Evolutionary conservation across 164 flowering plant genomes (phyloP).

Genomic region (Piper longum): DNA sequence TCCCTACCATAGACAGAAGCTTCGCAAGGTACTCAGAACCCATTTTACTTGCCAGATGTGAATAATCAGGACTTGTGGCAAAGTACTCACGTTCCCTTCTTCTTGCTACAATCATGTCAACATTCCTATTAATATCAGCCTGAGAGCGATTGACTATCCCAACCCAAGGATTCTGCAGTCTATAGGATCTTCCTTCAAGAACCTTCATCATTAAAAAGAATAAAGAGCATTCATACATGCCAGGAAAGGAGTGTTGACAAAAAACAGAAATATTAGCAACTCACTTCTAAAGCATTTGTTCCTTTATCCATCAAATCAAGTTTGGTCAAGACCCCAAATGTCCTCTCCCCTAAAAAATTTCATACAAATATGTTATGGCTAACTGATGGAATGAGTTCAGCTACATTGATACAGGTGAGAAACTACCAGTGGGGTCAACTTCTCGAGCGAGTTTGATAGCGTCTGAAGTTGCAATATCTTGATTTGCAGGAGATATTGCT

Average conservation of each 20-base stretch:
- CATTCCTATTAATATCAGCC: slow-evolving; percentile 74
- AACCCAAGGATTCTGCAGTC: slow-evolving; percentile 73
- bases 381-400: too few relatives aligned
- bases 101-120: slow-evolving; percentile 87
- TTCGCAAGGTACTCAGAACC: slow-evolving; percentile 81
- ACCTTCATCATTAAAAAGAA: slow-evolving; percentile 25
- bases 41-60: slow-evolving; percentile 62
- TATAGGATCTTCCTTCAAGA: slow-evolving; percentile 64
- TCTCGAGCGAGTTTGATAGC: slow-evolving; percentile 66
- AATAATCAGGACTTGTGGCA: slow-evolving; percentile 50
- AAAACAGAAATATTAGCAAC: slow-evolving; percentile 4
- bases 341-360: slow-evolving; percentile 41
- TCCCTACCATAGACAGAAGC: slow-evolving; percentile 61
- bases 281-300: slow-evolving; percentile 63
- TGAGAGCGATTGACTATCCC: slow-evolving; percentile 90
- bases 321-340: slow-evolving; percentile 62
- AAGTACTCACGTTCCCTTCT: slow-evolving; percentile 69
- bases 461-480: slow-evolving; percentile 66
- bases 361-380: not conserved
- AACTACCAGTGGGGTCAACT: slow-evolving; percentile 52
- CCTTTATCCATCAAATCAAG: slow-evolving; percentile 74
- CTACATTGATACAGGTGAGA: not conserved
- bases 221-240: not conserved
- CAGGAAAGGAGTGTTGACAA: not conserved
- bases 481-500: slow-evolving; percentile 68